These are phyloP conservation scores for Beta lomatogona DNA, from an alignment of 179 eudicot species.

Conservation along the genomic window DNA sequence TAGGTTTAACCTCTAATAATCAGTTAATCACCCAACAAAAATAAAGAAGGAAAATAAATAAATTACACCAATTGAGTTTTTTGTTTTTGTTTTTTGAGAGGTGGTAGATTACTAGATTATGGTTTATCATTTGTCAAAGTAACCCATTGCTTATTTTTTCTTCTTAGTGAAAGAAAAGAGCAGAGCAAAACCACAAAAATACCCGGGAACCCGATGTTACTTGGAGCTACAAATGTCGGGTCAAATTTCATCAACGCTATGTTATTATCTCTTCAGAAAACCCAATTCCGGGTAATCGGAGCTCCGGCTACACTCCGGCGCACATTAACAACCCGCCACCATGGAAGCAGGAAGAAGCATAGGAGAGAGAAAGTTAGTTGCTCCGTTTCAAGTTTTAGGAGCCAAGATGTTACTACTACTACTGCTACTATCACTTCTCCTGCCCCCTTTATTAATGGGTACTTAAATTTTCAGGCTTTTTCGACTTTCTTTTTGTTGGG, in stretches of 20 bases:
- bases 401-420: constrained; percentile 8
- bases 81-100: no score
- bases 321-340: constrained; percentile 11
- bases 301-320: constrained; percentile 28
- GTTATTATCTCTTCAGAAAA: constrained; percentile 14
- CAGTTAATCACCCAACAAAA: no score
- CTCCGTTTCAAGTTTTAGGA: constrained; percentile 18
- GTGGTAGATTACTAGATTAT: no score
- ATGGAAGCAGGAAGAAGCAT: constrained; percentile 5
- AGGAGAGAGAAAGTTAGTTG: constrained; percentile 14
- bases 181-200: not conserved
- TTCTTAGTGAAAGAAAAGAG: no score
- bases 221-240: constrained; percentile 22
- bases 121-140: no score
- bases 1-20: no score
- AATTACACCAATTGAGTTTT: no score
- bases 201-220: constrained; percentile 20
- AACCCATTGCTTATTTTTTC: no score
- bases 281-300: constrained; percentile 24
- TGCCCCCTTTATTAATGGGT: constrained; percentile 26
- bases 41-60: no score
- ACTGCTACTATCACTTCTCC: constrained; percentile 4
- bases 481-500: not conserved
- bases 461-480: constrained; percentile 1
- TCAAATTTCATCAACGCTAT: constrained; percentile 17